Evolutionary conservation across 2,329 filamentous ascomycete species (phyloP), one percentile per base, ranked within the genome.

Genomic region (Penicillium sp.): DNA sequence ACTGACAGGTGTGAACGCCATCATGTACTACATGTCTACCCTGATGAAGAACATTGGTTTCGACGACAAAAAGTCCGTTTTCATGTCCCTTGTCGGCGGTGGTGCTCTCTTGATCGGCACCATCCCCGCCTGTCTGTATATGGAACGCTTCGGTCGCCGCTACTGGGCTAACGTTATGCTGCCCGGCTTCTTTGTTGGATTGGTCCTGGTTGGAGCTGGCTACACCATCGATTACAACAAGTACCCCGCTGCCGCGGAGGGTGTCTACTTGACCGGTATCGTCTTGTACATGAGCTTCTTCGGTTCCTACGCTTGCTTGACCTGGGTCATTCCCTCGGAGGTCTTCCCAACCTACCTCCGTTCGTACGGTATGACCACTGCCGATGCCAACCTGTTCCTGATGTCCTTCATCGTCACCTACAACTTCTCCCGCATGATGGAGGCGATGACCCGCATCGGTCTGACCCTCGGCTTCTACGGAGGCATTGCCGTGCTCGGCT

Each of bases 141-240:
- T 88, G 84, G 85, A 88, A 60, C 78, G 74, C 3, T 87, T 82
- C 42, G 84, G 84, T 9, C 81, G 85, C 24, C 53, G 84, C 4
- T 87, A 87, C 76, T 88, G 84, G 85, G 85, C 84, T 29, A 85
- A 83, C 52, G 76, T 75, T 4, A 88, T 85, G 79, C 71, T 88
- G 36, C 84, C 84, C 0, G 82, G 83, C 0, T 88, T 87, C 74
- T 85, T 88, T 58, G 63, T 87, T 39, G 84, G 84, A 12, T 73
- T 88, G 0, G 66, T 86, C 8, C 71, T 88, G 25, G 82, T 88
- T 50, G 85, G 84, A 4, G 68, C 76, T 13, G 80, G 77, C 39
- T 86, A 86, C 67, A 76, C 79, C 8, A 75, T 85, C 36, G 62
- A 74, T 6, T 57, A 75, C 4, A 51, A 66, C 0, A 73, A 68